These are phyloP conservation scores for Peniophora sp. DNA, from an alignment of 1,284 basidiomycete genomes.

Conservation along the genomic window DNA sequence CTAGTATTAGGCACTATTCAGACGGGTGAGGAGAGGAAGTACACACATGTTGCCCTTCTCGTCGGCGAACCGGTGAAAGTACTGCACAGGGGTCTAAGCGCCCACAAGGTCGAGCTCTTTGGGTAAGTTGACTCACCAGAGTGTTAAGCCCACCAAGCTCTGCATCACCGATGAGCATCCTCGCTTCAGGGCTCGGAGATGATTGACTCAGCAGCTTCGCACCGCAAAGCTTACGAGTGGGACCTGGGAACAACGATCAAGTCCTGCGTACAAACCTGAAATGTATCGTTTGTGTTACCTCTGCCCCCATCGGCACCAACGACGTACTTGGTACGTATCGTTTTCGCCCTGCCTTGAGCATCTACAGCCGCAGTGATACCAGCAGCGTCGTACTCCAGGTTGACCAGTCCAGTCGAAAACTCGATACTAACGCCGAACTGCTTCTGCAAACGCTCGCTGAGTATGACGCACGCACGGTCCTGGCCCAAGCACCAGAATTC, in stretches of 20 bases:
- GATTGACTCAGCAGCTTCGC: background rate
- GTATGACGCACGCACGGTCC: background rate
- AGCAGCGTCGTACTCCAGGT: background rate
- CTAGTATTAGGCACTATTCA: background rate
- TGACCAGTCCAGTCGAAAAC: background rate
- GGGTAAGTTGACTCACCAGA: background rate
- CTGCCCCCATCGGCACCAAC: background rate
- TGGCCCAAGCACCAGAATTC: background rate
- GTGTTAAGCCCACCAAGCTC: background rate
- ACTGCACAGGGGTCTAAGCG: no score
- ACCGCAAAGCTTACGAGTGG: background rate
- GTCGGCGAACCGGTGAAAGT: no score
- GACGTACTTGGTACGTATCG: background rate
- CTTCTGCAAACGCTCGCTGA: background rate
- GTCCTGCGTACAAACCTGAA: background rate
- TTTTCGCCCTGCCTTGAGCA: background rate
- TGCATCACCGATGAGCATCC: background rate
- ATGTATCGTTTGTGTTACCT: background rate
- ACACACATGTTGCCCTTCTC: no score
- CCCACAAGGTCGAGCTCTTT: no score
- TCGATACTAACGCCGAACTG: background rate
- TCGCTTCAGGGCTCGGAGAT: background rate
- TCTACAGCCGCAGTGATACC: background rate
- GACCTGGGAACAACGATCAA: background rate
- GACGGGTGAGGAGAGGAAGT: background rate